Percentiles rank a stretch among this genome's conserved stretches.
These are phyloP conservation scores for Epichloe brachyelytri DNA, from an alignment of 2,329 filamentous ascomycete genomes.

Conservation along the genomic window DNA sequence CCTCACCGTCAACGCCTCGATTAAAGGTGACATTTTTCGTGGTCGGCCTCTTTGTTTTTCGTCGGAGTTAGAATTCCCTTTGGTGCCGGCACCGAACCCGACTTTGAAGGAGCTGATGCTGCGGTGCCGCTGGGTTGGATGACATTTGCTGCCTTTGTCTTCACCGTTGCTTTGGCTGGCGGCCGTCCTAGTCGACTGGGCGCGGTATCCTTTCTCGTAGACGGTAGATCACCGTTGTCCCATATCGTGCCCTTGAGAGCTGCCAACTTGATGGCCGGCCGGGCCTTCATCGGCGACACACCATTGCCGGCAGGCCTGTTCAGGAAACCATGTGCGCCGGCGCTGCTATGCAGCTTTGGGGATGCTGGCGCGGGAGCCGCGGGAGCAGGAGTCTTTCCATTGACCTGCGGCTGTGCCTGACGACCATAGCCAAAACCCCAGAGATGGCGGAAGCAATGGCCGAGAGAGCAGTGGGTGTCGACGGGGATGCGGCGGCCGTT, in stretches of 20 bases:
- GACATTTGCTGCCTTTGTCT: not conserved
- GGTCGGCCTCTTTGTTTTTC: slow-evolving; percentile 26
- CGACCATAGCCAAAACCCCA: slow-evolving; percentile 13
- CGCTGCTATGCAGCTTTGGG: not conserved
- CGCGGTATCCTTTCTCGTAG: slow-evolving; percentile 8
- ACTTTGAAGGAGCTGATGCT: not conserved
- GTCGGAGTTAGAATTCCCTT: slow-evolving; percentile 45
- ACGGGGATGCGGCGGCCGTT: slow-evolving; percentile 12
- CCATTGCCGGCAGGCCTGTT: slow-evolving; percentile 4
- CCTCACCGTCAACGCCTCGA: slow-evolving; percentile 25
- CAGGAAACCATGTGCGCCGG: not conserved
- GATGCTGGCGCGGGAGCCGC: not conserved
- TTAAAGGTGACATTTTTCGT: slow-evolving; percentile 42
- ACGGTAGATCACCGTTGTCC: slow-evolving; percentile 18
- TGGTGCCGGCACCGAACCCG: slow-evolving; percentile 16
- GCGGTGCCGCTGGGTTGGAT: not conserved
- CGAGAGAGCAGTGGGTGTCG: slow-evolving; percentile 18
- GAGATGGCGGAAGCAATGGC: slow-evolving; percentile 21
- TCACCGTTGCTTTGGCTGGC: not conserved
- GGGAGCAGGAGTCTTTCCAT: slow-evolving; percentile 1
- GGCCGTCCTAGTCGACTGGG: slow-evolving; percentile 4
- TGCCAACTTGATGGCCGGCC: slow-evolving; percentile 23
- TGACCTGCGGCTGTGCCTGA: slow-evolving; percentile 6
- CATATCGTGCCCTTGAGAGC: slow-evolving; percentile 25
- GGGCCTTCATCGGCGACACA: slow-evolving; percentile 5